Base-by-base conservation (phyloP, 2,329 filamentous ascomycete genomes). In the Epichloe uncinata region DNA sequence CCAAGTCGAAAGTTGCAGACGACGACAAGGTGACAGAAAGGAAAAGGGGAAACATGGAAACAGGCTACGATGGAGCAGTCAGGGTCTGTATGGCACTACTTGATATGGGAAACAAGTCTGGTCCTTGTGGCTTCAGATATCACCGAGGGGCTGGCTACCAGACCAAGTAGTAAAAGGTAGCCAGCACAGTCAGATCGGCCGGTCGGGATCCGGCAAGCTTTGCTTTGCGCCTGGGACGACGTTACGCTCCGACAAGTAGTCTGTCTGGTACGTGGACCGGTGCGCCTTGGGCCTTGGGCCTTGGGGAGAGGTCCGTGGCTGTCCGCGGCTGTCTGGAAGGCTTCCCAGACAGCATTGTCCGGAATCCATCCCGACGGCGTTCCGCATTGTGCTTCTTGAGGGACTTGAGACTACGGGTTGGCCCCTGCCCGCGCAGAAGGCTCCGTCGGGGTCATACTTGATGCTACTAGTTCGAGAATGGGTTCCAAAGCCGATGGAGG, bases 261-360 rank as follows among this genome's bases (percentile, higher is more conserved):
- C 43, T 43, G 47, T 49, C 42, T 48, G 43, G 33, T 49, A 26
- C 37, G 13, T 49, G 12, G 42, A 20, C 33, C 35, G 30, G 22
- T 5, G 42, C n/a, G 42, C 30, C n/a, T 18, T 18, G 22, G 22
- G 22, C 22, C 7, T 30, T 30, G 26, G 8, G 9, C 30, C 16
- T 49, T 37, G 30, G 18, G 20, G 34, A 37, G 37, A 49, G 47
- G 50, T 49, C 43, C 47, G 47, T 52, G 50, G 26, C 18, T 30
- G 42, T 30, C 26, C 43, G 47, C 49, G 47, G 38, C 33, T 30
- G 30, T 30, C 34, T 46, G 36, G 30, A n/a, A 16, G n/a, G 13
- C 42, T 36, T 16, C 12, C 20, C 16, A 15, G n/a, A 9, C 26
- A 34, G 16, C 38, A 30, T 35, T 26, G 11, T 30, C 26, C 8